These are phyloP conservation scores for Mortierella sp. DNA, from an alignment of 371 early-diverging fungal species.

Conservation along the genomic window DNA sequence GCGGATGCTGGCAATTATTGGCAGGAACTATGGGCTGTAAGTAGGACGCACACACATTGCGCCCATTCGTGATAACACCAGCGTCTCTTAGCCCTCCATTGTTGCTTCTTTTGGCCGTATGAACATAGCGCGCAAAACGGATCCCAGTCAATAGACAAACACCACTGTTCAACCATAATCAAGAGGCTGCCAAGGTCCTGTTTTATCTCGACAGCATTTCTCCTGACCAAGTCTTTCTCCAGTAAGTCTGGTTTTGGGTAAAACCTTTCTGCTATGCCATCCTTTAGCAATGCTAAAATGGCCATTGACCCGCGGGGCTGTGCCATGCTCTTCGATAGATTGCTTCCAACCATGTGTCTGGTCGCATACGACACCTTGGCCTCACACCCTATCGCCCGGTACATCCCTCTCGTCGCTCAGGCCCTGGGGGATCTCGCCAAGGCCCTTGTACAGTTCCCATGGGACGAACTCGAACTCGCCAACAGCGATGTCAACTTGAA, in stretches of 20 bases:
- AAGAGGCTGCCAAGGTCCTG: conserved; percentile 75
- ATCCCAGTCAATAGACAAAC: conserved; percentile 81
- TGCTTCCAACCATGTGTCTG: conserved; percentile 79
- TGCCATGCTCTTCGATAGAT: conserved; percentile 47
- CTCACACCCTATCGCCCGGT: conserved; percentile 68
- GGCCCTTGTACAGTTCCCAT: conserved; percentile 59
- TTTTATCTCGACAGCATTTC: conserved; percentile 78
- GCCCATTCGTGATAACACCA: too few species aligned
- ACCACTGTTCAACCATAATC: conserved; percentile 78
- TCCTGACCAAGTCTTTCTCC: conserved; percentile 69
- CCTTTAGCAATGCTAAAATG: too few species aligned
- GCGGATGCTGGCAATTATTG: conserved; percentile 82
- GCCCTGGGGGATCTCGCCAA: conserved; percentile 60
- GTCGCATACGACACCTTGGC: conserved; percentile 81
- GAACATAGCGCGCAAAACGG: conserved; percentile 61
- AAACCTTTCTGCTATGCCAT: not conserved
- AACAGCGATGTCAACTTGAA: conserved; percentile 53
- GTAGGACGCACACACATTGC: too few species aligned
- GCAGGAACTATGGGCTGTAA: conserved; percentile 87
- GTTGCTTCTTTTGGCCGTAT: not conserved
- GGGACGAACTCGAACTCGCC: conserved; percentile 57
- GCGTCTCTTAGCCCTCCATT: too few species aligned
- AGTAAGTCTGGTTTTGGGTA: conserved; percentile 56
- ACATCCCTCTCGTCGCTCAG: conserved; percentile 58
- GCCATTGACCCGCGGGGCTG: too few species aligned